A percentile compares a stretch with the other conserved stretches of the same genome.
Evolutionary conservation across 352 stramenopile species (phyloP).

Genomic region (Phytophthora ohioensis): DNA sequence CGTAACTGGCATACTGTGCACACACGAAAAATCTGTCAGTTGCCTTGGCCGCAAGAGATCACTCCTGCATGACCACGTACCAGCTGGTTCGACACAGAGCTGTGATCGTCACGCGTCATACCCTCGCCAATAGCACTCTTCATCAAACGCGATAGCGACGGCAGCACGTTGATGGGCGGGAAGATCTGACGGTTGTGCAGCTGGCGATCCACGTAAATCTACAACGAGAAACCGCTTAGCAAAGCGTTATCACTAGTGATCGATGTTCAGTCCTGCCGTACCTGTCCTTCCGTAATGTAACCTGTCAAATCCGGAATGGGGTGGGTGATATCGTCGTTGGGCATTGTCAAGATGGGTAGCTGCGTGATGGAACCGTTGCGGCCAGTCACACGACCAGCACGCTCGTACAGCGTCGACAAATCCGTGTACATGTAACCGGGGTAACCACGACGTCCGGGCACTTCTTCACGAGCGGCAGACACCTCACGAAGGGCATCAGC

Average conservation of each 20-base stretch:
- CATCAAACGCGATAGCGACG: constrained; percentile 99
- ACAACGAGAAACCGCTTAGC: constrained; percentile 1
- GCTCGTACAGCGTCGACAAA: constrained; percentile 99
- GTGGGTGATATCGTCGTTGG: constrained; percentile 99
- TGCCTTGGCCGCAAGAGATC: neutral
- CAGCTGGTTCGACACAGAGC: constrained; percentile 98
- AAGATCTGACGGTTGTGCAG: constrained; percentile 99
- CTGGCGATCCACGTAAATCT: constrained; percentile 98
- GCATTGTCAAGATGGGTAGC: constrained; percentile 99
- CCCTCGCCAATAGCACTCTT: constrained; percentile 99
- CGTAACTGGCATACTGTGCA: constrained; percentile 85
- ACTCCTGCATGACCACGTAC: constrained; percentile 67
- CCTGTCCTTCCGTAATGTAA: constrained; percentile 99
- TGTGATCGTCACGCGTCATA: constrained; percentile 99
- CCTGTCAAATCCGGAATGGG: constrained; percentile 99
- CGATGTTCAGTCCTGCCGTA: constrained; percentile 12
- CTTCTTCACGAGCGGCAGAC: constrained; percentile 95
- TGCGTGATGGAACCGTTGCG: constrained; percentile 99
- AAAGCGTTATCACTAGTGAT: no score
- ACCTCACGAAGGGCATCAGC: constrained; percentile 97
- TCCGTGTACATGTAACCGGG: constrained; percentile 99
- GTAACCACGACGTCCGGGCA: constrained; percentile 98
- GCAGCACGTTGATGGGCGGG: constrained; percentile 99
- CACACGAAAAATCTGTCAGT: constrained; percentile 7
- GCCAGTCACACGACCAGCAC: constrained; percentile 96